Base-by-base conservation (phyloP, 768 basidiomycete genomes). In the Lactarius hatsudake region DNA sequence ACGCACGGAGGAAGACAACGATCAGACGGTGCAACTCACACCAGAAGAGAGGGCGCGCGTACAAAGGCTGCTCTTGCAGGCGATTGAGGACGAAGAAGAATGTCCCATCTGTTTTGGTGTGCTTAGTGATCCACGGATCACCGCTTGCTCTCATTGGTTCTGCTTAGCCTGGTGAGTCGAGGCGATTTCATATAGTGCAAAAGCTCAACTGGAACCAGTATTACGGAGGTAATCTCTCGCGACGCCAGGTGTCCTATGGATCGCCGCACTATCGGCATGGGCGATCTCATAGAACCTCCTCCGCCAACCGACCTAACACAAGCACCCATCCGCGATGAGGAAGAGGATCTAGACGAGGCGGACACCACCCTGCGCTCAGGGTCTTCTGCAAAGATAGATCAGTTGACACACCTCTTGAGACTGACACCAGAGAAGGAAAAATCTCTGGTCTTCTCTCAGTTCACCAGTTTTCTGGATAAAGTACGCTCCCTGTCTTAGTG, bases 221-320 rank as follows among this genome's bases (percentile, higher is more conserved):
- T 92, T 68, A 82, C 82, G 23, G 87, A 91, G 74, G 84, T 87
- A 53, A 84, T 93, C 43, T 75, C 79, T 45, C 84, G 89, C 48
- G 88, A 92, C 73, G 81, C 84, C n/a, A 88, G 85, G 73, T 94
- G 93, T 74, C 92, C 92, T 5, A 89, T 94, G 90, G 93, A 94
- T 76, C 92, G 93, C 38, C 86, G 88, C 5, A 71, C 77, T 13
- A 77, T 94, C 58, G 75, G 79, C 15, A 74, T 83, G 72, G 77
- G 76, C 9, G 86, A 87, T 73, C 75, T 94, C 43, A 78, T 88
- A 59, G 86, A 87, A 59, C 86, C 87, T 17, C 81, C 82, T 36
- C 84, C 87, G 12, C 86, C 86, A 10, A 86, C 85, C 9, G 87
- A 90, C n/a, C 74, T 87, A 20, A 92, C 89, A 0, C 91, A 91